These are phyloP conservation scores for Rhodotorula sp. DNA, from an alignment of 1,284 basidiomycete genomes.

Conservation along the genomic window DNA sequence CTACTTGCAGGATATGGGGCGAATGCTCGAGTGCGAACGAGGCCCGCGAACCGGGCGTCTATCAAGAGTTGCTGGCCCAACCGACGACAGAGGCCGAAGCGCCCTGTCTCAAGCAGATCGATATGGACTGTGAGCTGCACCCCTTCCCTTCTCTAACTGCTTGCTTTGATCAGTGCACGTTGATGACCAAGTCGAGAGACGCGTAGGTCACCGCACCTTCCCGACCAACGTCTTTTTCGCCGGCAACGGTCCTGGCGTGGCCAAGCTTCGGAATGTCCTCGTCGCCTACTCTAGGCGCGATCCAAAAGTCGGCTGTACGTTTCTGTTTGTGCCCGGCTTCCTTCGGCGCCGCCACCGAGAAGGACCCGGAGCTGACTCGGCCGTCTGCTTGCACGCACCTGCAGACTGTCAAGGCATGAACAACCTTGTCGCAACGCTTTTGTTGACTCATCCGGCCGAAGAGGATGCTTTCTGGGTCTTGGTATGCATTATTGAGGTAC, in stretches of 20 bases:
- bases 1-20: slow-evolving; percentile 58
- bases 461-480: slow-evolving; percentile 98
- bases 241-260: slow-evolving; percentile 87
- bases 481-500: slow-evolving; percentile 78
- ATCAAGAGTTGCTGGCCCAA: slow-evolving; percentile 71
- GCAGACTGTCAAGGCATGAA: slow-evolving; percentile 83
- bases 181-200: too few species aligned
- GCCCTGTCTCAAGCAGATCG: slow-evolving; percentile 74
- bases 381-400: slow-evolving; percentile 41
- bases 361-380: not conserved
- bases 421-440: slow-evolving; percentile 84
- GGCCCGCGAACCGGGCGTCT: slow-evolving; percentile 86
- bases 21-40: slow-evolving; percentile 91
- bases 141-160: not conserved
- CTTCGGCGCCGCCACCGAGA: not conserved
- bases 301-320: slow-evolving; percentile 49
- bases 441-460: slow-evolving; percentile 87
- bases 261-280: slow-evolving; percentile 83
- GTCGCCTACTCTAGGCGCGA: slow-evolving; percentile 79
- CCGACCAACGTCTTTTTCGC: slow-evolving; percentile 96
- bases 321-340: not conserved
- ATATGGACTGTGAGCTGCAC: slow-evolving; percentile 76
- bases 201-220: slow-evolving; percentile 65
- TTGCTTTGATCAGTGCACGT: not conserved
- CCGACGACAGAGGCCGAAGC: slow-evolving; percentile 57